Evolutionary conservation across 1,284 basidiomycete species (phyloP).

Genomic region (Schizophyllum amplum): DNA sequence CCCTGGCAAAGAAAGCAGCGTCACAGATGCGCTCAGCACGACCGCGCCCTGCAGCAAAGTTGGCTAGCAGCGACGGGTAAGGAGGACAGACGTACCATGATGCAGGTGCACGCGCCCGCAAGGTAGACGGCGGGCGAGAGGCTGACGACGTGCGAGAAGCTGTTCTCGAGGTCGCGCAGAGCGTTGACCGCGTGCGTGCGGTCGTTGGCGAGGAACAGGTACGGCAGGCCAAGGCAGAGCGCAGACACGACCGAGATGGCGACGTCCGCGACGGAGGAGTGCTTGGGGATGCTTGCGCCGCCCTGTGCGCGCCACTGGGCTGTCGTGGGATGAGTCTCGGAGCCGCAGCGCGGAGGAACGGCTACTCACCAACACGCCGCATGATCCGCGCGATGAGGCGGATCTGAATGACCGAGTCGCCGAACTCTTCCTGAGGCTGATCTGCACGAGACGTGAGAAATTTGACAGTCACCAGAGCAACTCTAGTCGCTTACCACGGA

Average conservation of each 20-base stretch:
- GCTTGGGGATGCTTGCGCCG: constrained; percentile 16
- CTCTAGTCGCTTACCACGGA: constrained; percentile 22
- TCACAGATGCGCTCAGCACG: constrained; percentile 68
- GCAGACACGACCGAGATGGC: constrained; percentile 33
- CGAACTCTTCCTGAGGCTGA: constrained; percentile 28
- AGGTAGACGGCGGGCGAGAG: constrained; percentile 50
- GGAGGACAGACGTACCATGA: constrained; percentile 44
- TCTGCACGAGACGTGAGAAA: constrained; percentile 10
- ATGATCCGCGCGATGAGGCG: constrained; percentile 61
- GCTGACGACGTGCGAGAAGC: constrained; percentile 50
- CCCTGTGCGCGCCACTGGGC: constrained; percentile 63
- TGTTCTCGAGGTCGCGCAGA: constrained; percentile 28
- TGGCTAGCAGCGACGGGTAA: constrained; percentile 10
- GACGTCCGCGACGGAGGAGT: constrained; percentile 43
- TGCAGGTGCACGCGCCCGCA: constrained; percentile 54
- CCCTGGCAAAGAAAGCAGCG: constrained; percentile 66
- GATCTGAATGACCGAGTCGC: constrained; percentile 47
- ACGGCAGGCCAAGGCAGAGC: constrained; percentile 67
- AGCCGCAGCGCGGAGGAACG: background rate
- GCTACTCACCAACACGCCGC: constrained; percentile 50
- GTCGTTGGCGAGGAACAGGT: constrained; percentile 40
- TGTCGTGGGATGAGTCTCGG: constrained; percentile 18
- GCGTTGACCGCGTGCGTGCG: constrained; percentile 32
- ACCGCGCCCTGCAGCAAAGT: constrained; percentile 53
- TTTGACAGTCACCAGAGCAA: background rate